A percentile compares a stretch with the other conserved stretches of the same genome.
Evolutionary conservation across 495 filamentous ascomycete genomes (phyloP).

Genomic region (Platismatia glauca): DNA sequence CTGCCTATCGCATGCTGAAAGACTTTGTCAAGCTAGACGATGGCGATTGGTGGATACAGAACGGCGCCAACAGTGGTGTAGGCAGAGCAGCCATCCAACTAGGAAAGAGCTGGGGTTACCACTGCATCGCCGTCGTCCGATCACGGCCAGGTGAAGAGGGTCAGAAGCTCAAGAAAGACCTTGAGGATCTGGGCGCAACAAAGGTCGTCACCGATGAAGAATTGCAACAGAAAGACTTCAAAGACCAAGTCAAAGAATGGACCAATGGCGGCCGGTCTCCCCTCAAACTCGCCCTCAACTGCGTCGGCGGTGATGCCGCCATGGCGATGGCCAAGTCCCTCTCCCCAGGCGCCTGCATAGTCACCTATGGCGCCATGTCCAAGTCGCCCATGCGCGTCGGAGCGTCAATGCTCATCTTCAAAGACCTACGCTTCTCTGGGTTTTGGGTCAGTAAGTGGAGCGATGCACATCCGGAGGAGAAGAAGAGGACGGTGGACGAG

Average conservation of each 20-base stretch:
- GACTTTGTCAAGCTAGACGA: constrained; percentile 64
- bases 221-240: constrained; percentile 57
- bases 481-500: constrained; percentile 70
- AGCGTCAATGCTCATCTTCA: constrained; percentile 79
- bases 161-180: constrained; percentile 57
- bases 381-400: constrained; percentile 72
- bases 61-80: constrained; percentile 89
- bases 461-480: constrained; percentile 63
- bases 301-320: constrained; percentile 84
- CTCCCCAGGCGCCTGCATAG: constrained; percentile 56
- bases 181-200: constrained; percentile 63
- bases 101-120: constrained; percentile 69
- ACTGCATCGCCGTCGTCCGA: constrained; percentile 78
- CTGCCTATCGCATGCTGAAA: constrained; percentile 83
- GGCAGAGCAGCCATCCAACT: constrained; percentile 84
- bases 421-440: constrained; percentile 73
- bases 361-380: constrained; percentile 94
- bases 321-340: constrained; percentile 63
- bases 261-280: constrained; percentile 60
- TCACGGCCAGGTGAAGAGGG: constrained; percentile 56
- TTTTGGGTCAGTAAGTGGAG: constrained; percentile 94
- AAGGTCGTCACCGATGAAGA: constrained; percentile 74
- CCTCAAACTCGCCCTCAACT: constrained; percentile 75
- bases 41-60: constrained; percentile 89
- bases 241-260: constrained; percentile 53